Percentiles rank a stretch among this genome's conserved stretches.
Conservation (phyloP, 2,329 filamentous ascomycete species). For the Paramyrothecium roridum region DNA sequence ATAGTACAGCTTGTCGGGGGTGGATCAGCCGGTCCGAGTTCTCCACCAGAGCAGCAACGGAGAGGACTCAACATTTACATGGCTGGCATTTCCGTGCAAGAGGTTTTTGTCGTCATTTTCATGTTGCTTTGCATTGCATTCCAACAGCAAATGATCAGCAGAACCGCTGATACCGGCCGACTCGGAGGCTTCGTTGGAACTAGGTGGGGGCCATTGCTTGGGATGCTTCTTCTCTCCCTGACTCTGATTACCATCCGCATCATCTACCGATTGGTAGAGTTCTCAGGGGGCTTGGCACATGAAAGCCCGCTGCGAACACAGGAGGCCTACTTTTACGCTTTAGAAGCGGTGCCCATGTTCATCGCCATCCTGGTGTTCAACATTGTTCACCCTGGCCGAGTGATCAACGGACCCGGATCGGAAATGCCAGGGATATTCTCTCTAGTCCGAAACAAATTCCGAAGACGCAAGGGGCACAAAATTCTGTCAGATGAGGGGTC, state of each 20-base stretch:
- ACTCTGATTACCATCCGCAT: conserved; percentile 42
- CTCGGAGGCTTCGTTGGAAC: conserved; percentile 3
- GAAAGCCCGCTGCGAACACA: conserved; percentile 20
- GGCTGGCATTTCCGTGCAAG: conserved; percentile 49
- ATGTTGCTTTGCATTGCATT: conserved; percentile 25
- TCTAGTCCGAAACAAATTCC: conserved; percentile 4
- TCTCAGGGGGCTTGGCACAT: conserved; percentile 33
- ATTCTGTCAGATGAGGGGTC: conserved; percentile 10
- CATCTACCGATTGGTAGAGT: conserved; percentile 52
- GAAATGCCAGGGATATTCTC: conserved; percentile 16
- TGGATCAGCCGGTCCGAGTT: conserved; percentile 18
- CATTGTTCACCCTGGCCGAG: conserved; percentile 33
- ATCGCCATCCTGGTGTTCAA: conserved; percentile 38
- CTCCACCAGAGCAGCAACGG: conserved; percentile 20
- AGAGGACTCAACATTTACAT: conserved; percentile 44
- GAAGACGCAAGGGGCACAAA: conserved; percentile 2
- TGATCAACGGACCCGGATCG: conserved; percentile 10
- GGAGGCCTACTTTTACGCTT: conserved; percentile 44
- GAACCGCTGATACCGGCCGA: background rate
- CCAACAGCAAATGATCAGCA: conserved; percentile 7
- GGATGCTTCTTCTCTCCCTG: conserved; percentile 31
- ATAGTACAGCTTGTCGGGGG: conserved; percentile 31
- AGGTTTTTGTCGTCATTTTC: conserved; percentile 48
- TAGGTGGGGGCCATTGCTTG: conserved; percentile 11
- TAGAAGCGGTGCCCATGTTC: conserved; percentile 42